Evolutionary conservation across 2,329 filamentous ascomycete species (phyloP).

Genomic region (Pseudocercospora musae): DNA sequence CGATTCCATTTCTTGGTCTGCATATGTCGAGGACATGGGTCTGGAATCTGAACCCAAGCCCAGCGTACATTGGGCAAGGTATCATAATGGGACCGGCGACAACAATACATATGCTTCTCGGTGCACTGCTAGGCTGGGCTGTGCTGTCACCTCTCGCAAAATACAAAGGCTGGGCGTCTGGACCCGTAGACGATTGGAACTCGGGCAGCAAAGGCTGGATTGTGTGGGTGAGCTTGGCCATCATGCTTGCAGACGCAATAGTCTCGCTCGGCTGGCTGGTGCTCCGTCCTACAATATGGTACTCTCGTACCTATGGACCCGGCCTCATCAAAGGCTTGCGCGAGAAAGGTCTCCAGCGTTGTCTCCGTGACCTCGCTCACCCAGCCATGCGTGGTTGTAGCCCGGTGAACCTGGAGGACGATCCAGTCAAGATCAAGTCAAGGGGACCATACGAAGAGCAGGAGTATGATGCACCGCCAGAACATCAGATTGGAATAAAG

Average conservation of each 20-base stretch:
- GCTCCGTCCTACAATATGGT: slow-evolving; percentile 57
- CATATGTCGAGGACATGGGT: slow-evolving; percentile 76
- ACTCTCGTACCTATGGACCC: slow-evolving; percentile 42
- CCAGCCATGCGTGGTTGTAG: slow-evolving; percentile 39
- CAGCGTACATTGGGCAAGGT: slow-evolving; percentile 95
- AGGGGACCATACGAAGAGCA: slow-evolving; percentile 26
- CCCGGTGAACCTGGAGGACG: slow-evolving; percentile 31
- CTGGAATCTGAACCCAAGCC: slow-evolving; percentile 93
- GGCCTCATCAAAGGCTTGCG: slow-evolving; percentile 29
- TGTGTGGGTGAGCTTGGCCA: slow-evolving; percentile 90
- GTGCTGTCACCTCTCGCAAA: slow-evolving; percentile 87
- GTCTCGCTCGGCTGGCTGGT: slow-evolving; percentile 81
- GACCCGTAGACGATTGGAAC: slow-evolving; percentile 83
- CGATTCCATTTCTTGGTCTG: slow-evolving; percentile 80
- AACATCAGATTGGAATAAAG: slow-evolving; percentile 72
- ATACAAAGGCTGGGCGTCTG: slow-evolving; percentile 81
- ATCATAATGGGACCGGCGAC: slow-evolving; percentile 98
- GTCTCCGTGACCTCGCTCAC: slow-evolving; percentile 35
- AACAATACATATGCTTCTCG: slow-evolving; percentile 91
- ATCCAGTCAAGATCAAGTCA: slow-evolving; percentile 11
- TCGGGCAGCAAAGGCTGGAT: slow-evolving; percentile 97
- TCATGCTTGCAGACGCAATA: slow-evolving; percentile 93
- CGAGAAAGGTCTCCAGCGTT: slow-evolving; percentile 32
- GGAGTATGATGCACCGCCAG: slow-evolving; percentile 75
- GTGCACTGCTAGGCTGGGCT: slow-evolving; percentile 86